Evolutionary conservation across 225 moss, liverwort and hornwort species (phyloP).

Genomic region (Pseudoscleropodium purum): DNA sequence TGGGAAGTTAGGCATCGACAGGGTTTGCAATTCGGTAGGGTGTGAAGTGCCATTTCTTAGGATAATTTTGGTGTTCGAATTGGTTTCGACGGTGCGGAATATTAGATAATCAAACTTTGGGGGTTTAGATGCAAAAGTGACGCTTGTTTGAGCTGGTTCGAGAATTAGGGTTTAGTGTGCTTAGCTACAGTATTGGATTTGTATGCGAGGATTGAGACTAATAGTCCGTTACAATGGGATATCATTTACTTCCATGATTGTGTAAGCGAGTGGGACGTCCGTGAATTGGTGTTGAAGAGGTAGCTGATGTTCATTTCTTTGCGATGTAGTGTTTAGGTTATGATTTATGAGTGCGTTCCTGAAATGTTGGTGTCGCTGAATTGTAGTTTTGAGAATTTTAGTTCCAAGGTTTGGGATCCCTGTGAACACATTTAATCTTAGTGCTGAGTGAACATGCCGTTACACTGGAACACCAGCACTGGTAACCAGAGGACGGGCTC

Average conservation of each 20-base stretch:
- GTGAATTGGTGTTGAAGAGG: not conserved
- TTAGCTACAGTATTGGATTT: not conserved
- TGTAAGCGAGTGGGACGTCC: not conserved
- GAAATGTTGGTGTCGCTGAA: not conserved
- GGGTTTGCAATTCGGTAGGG: not conserved
- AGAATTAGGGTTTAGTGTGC: constrained; percentile 18
- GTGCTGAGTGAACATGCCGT: not conserved
- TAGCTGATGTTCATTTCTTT: not conserved
- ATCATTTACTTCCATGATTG: not conserved
- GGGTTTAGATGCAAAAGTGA: not conserved
- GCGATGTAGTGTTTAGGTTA: not conserved
- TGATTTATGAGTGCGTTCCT: not conserved
- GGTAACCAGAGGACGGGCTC: not conserved
- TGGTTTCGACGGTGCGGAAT: not conserved
- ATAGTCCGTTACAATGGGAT: not conserved
- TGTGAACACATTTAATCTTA: not conserved
- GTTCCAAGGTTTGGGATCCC: not conserved
- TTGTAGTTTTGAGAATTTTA: not conserved
- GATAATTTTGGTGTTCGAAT: not conserved
- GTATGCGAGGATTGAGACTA: not conserved
- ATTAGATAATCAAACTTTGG: not conserved
- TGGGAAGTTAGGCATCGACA: not conserved
- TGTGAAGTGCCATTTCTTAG: not conserved
- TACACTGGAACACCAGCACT: not conserved
- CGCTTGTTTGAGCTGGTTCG: not conserved